These are phyloP conservation scores for Ceratobasidium sp. DNA, from an alignment of 1,284 basidiomycete species.

Conservation along the genomic window DNA sequence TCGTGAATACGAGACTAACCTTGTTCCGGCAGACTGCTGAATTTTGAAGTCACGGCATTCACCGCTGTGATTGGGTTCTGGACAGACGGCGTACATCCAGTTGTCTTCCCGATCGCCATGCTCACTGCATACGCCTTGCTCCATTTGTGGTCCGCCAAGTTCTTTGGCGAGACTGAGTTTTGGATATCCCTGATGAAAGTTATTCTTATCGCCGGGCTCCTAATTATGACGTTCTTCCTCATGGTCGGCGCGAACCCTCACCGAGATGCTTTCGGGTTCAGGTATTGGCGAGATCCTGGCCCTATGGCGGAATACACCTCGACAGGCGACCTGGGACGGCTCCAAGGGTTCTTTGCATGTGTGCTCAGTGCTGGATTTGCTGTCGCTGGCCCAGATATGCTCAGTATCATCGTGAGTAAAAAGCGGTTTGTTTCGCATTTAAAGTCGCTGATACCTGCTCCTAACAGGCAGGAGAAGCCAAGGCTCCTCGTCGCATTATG, in stretches of 20 bases:
- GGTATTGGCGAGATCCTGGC: constrained; percentile 45
- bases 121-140: constrained; percentile 39
- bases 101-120: constrained; percentile 38
- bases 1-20: constrained; percentile 9
- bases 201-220: constrained; percentile 42
- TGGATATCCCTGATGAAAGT: constrained; percentile 45
- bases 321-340: constrained; percentile 30
- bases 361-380: constrained; percentile 43
- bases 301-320: constrained; percentile 44
- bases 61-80: constrained; percentile 41
- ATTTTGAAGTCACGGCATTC: constrained; percentile 44
- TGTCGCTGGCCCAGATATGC: constrained; percentile 43
- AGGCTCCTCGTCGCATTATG: constrained; percentile 40
- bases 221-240: constrained; percentile 46
- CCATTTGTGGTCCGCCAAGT: constrained; percentile 45
- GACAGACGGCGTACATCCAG: constrained; percentile 37
- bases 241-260: constrained; percentile 45
- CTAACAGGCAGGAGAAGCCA: constrained; percentile 44
- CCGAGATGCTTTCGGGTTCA: constrained; percentile 43
- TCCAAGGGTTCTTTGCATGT: constrained; percentile 38
- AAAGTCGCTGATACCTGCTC: neutral
- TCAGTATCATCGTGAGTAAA: constrained; percentile 34
- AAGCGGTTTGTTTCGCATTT: neutral
- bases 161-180: constrained; percentile 45
- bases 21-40: constrained; percentile 21